A percentile compares a stretch with the other conserved stretches of the same genome.
phyloP scores from a whole-genome alignment of 331 rosid species.

The Rhamnella rubrinervis region DNA sequence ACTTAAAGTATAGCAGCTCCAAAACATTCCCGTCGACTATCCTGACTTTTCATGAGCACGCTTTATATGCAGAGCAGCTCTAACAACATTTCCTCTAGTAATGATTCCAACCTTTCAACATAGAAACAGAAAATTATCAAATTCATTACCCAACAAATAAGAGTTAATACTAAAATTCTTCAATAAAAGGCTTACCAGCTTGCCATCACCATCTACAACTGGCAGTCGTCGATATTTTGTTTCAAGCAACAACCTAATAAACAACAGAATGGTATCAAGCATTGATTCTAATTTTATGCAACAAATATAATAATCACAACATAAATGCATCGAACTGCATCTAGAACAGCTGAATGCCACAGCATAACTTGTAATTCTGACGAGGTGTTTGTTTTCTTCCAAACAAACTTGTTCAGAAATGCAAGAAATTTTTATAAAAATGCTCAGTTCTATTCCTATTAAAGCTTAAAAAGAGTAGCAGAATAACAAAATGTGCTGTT shows the following conservation, averaged over 20 bases:
- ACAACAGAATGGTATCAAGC: conserved; percentile 3
- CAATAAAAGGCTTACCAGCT: conserved; percentile 48
- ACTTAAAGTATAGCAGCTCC: conserved; percentile 14
- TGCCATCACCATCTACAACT: conserved; percentile 82
- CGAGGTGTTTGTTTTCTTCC: background rate
- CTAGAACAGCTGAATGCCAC: no score
- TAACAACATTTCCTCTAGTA: conserved; percentile 84
- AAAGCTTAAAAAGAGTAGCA: no score
- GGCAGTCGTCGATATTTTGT: conserved; percentile 90
- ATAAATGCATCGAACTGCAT: no score
- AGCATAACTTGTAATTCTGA: background rate
- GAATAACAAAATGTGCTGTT: no score
- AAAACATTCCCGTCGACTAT: conserved; percentile 15
- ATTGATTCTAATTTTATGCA: no score
- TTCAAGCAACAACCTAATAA: conserved; percentile 77
- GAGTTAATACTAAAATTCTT: background rate
- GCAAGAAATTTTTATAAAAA: no score
- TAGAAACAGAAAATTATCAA: conserved; percentile 34
- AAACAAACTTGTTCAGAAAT: background rate
- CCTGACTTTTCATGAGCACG: conserved; percentile 42
- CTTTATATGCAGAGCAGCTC: conserved; percentile 84
- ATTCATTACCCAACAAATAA: conserved; percentile 13
- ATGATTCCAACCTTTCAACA: conserved; percentile 75
- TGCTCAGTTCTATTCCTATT: no score
- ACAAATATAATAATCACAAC: no score